phyloP scores from a whole-genome alignment of 1,284 basidiomycete species.

The Kwoniella shivajii region DNA sequence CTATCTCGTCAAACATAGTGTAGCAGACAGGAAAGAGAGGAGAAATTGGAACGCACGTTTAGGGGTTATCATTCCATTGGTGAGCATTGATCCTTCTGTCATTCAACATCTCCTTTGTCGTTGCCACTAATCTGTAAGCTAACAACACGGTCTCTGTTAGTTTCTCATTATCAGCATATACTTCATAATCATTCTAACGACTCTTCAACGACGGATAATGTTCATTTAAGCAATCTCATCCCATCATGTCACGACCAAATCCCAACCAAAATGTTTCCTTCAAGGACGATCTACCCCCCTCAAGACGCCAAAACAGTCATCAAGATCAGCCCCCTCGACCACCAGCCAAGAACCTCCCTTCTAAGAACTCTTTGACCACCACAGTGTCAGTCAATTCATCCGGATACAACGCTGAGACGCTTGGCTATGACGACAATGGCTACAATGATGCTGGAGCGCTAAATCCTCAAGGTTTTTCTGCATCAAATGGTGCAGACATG shows the following conservation, averaged over 20 bases:
- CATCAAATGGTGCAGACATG: constrained; percentile 53
- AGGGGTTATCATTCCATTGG: no score
- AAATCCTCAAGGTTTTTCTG: constrained; percentile 42
- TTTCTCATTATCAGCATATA: constrained; percentile 1
- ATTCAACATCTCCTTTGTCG: background rate
- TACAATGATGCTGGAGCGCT: constrained; percentile 33
- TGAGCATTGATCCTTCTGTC: no score
- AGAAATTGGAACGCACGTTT: no score
- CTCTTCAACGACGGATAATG: constrained; percentile 6
- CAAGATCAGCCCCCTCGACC: constrained; percentile 35
- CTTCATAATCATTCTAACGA: background rate
- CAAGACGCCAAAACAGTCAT: constrained; percentile 26
- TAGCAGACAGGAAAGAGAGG: no score
- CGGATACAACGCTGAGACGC: constrained; percentile 20
- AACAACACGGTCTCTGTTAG: background rate
- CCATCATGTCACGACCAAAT: constrained; percentile 46
- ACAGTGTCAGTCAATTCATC: constrained; percentile 16
- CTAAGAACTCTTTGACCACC: constrained; percentile 33
- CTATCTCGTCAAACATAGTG: no score
- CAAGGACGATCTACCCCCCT: constrained; percentile 33
- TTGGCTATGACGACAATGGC: constrained; percentile 40
- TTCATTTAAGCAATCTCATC: background rate
- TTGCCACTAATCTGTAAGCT: background rate
- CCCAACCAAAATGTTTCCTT: constrained; percentile 45
- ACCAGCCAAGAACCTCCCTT: constrained; percentile 30